Conservation (phyloP, 2,329 filamentous ascomycete species). For the Aspergillus aculeatus region DNA sequence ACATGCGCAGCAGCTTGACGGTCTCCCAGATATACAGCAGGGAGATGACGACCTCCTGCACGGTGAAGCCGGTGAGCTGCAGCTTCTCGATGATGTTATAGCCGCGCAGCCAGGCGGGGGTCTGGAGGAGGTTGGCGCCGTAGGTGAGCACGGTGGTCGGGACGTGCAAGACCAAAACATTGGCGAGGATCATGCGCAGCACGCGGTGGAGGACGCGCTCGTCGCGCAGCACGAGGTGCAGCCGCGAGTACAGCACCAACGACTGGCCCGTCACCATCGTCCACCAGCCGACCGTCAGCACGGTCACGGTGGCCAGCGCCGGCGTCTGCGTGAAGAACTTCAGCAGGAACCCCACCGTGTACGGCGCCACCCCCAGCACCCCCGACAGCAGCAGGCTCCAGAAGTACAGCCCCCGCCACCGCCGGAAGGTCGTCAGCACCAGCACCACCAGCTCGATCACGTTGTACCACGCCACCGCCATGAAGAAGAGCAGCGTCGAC, state of each 20-base stretch:
- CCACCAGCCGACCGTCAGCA: conserved; percentile 57
- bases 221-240: conserved; percentile 59
- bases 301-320: conserved; percentile 37
- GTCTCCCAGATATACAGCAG: conserved; percentile 56
- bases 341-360: conserved; percentile 45
- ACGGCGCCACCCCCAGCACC: conserved; percentile 37
- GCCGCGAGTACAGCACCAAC: conserved; percentile 61
- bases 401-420: conserved; percentile 44
- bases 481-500: conserved; percentile 31
- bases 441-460: conserved; percentile 45
- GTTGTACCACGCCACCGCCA: conserved; percentile 48
- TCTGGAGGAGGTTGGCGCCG: conserved; percentile 33
- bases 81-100: conserved; percentile 49
- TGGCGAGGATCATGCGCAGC: conserved; percentile 58
- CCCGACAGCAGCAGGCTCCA: conserved; percentile 41
- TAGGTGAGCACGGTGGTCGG: conserved; percentile 57
- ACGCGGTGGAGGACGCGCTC: conserved; percentile 50
- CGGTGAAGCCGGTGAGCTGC: conserved; percentile 46
- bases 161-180: conserved; percentile 54
- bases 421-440: conserved; percentile 41
- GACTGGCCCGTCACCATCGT: conserved; percentile 62
- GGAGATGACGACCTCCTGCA: conserved; percentile 50
- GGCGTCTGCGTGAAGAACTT: conserved; percentile 37
- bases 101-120: conserved; percentile 32
- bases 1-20: conserved; percentile 45